Evolutionary conservation across 306 rosid species (phyloP), one percentile per base, ranked within the genome.

Genomic region (Vigna unguiculata): DNA sequence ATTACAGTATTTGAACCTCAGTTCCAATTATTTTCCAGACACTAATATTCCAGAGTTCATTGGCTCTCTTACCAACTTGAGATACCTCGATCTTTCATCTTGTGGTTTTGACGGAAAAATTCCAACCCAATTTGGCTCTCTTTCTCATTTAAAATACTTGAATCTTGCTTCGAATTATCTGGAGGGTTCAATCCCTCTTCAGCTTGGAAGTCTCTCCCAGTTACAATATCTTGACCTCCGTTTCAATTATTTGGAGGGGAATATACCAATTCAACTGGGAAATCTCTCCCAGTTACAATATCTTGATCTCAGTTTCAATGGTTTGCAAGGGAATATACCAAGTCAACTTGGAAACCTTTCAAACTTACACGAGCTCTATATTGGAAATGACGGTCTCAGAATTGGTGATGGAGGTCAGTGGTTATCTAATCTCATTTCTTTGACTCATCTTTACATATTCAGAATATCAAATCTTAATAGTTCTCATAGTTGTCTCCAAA

Each of bases 341-440:
- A 34, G 36, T 32, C 83, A 83, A 38, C 80, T 83, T 55, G 84
- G 84, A 17, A 75, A 59, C 2, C 84, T 83, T 55, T 69, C 81
- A 34, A 74, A 51, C 21, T 79, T 83, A 13, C 67, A 69, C 0
- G 5, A 53, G 32, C 87, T 83, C 38, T 9, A 20, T 54, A 61
- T 83, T 47, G 62, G 43, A 7, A 1, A 2, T 36, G 41, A 10
- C 8, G 2, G 40, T 69, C 74, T 73, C 4, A 36, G 70, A 83
- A 12, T 75, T 36, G 12, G 43, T 1, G 4, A 17, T 54, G 75
- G 77, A 51, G 74, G 54, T 25, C 20, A 69, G n/a, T 83, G 79
- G 84, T 3, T 83, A 12, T 63, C 30, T 30, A 8, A 63, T 53
- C 19, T 46, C 11, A 41, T 88, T 93, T 72, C 96, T 77, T 77